Conservation (phyloP, 164 flowering plant species). For the Amborella trichopoda region DNA sequence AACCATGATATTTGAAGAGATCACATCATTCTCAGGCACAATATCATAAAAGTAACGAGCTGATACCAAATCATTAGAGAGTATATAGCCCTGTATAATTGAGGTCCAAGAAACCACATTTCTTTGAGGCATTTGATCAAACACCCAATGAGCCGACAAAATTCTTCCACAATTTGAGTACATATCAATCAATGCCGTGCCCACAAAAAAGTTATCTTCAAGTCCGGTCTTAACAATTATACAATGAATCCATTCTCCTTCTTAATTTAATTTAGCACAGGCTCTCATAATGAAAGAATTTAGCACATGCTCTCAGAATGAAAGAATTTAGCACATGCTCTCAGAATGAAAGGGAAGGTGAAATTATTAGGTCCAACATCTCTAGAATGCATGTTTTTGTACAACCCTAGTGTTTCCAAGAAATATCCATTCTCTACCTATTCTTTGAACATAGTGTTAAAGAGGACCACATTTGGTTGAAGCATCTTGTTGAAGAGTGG, state of each 20-base stretch:
- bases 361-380: conserved; percentile 37
- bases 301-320: too few species aligned
- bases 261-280: too few species aligned
- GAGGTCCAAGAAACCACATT: conserved; percentile 68
- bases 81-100: conserved; percentile 37
- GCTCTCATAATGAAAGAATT: conserved; percentile 12
- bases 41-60: conserved; percentile 47
- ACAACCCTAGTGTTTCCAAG: conserved; percentile 26
- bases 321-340: conserved; percentile 30
- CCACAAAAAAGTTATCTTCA: conserved; percentile 32
- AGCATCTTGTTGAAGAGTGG: conserved; percentile 36
- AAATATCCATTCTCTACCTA: conserved; percentile 25
- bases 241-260: conserved; percentile 46
- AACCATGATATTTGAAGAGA: conserved; percentile 58
- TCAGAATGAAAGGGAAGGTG: conserved; percentile 49
- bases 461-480: conserved; percentile 25
- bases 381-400: conserved; percentile 27
- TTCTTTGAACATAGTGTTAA: conserved; percentile 53
- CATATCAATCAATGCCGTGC: conserved; percentile 50
- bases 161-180: conserved; percentile 28
- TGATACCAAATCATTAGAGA: conserved; percentile 19
- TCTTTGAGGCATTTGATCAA: conserved; percentile 41
- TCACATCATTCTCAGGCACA: conserved; percentile 49
- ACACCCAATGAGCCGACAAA: conserved; percentile 31
- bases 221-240: conserved; percentile 37